Base-by-base conservation (phyloP, 1,284 basidiomycete species). In the Leccinum griseonigrum region DNA sequence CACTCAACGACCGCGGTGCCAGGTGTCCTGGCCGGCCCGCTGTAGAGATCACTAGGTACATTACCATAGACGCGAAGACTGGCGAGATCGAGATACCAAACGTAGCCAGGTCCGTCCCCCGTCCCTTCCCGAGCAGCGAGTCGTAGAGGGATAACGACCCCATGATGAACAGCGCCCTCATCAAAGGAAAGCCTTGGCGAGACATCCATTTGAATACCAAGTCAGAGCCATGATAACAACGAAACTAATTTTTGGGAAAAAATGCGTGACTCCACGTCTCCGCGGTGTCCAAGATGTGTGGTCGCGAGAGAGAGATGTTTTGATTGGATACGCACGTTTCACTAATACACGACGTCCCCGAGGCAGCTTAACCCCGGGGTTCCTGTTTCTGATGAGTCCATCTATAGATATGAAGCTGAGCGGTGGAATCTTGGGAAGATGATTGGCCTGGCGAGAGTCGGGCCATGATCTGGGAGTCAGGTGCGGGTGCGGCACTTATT, bases 41-140 rank as follows among this genome's bases (percentile, higher is more conserved):
- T n/a, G 77, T 88, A 28, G 90, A 92, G 75, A 80, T 92, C 54
- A 92, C 90, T 8, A 81, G 80, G 60, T 75, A 81, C 36, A 77
- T 84, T 29, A 75, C 80, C n/a, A 74, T 90, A 54, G 79, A 91
- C 66, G 65, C 78, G 48, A 71, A 75, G 48, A 88, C 87, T n/a
- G 90, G 90, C 3, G 82, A 85, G 68, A 79, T 91, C 5, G 78
- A 81, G 60, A 71, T 91, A 56, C 85, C 86, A 57, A 62, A 76
- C 38, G 70, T 77, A 52, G 62, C 77, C 48, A 80, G 76, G 85
- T 85, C 63, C 60, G 78, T 72, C 48, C 59, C 64, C 61, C 59
- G 46, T 51, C 46, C 26, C 18, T 58, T 59, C 11, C 56, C 60
- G 56, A 61, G 22, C 8, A 46, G 54, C 14, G 43, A 13, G 56